A percentile compares a stretch with the other conserved stretches of the same genome.
Evolutionary conservation across 345 rosid species (phyloP).

Genomic region (Hibiscus trionum): DNA sequence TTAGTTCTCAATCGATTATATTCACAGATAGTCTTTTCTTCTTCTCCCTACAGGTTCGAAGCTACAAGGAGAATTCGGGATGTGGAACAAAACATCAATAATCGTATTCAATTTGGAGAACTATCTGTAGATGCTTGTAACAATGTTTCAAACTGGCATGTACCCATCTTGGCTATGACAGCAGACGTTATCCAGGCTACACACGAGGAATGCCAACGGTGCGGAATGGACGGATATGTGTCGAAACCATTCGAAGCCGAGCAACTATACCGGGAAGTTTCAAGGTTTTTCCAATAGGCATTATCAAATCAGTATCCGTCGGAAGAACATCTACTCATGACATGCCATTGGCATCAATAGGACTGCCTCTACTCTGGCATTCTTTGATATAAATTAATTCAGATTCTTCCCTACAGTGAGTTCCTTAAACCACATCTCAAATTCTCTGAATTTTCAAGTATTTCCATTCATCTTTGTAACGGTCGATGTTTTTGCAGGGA

Average conservation of each 20-base stretch:
- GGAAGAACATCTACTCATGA: constrained; percentile 11
- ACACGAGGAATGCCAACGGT: constrained; percentile 50
- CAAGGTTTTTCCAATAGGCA: constrained; percentile 44
- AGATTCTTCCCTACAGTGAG: constrained; percentile 29
- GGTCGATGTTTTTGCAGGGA: constrained; percentile 19
- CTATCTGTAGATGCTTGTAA: constrained; percentile 23
- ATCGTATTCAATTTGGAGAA: constrained; percentile 27
- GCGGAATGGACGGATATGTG: constrained; percentile 89
- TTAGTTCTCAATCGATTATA: not conserved
- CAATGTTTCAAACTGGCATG: constrained; percentile 37
- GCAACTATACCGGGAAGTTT: constrained; percentile 66
- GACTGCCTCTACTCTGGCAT: constrained; percentile 18
- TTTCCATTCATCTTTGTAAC: not conserved
- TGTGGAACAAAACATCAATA: constrained; percentile 39
- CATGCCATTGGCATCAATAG: constrained; percentile 8
- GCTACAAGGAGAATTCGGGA: constrained; percentile 69
- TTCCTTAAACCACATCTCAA: constrained; percentile 1
- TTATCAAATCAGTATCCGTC: constrained; percentile 11
- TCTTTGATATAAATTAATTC: constrained; percentile 6
- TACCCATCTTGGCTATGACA: constrained; percentile 91
- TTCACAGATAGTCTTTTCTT: constrained; percentile 4
- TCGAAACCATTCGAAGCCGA: constrained; percentile 95
- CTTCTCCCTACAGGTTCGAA: constrained; percentile 46
- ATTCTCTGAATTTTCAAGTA: not conserved
- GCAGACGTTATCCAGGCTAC: constrained; percentile 97